phyloP scores from a whole-genome alignment of 345 rosid genomes.

The Murraya koenigii region DNA sequence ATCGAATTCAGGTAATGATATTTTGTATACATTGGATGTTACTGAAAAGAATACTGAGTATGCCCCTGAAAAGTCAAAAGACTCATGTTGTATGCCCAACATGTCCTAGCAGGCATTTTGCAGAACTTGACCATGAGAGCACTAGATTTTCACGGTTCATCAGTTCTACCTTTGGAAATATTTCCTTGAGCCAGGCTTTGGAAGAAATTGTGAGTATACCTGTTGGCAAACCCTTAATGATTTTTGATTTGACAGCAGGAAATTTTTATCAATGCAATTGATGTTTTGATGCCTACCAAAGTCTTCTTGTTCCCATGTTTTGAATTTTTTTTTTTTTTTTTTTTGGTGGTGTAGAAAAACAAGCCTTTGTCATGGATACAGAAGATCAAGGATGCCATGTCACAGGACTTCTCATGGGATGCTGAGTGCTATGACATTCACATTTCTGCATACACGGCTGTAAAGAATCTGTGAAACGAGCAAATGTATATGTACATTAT shows the following conservation, averaged over 20 bases:
- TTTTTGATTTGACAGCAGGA: background rate
- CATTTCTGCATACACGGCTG: slow-evolving; percentile 53
- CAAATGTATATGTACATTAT: background rate
- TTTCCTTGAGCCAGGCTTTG: slow-evolving; percentile 54
- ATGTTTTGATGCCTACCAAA: background rate
- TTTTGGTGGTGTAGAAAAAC: slow-evolving; percentile 33
- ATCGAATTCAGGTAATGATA: slow-evolving; percentile 39
- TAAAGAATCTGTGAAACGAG: slow-evolving; percentile 40
- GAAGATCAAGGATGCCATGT: slow-evolving; percentile 53
- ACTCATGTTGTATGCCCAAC: background rate
- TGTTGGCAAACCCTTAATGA: background rate
- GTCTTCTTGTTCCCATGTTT: background rate
- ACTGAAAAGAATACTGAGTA: background rate
- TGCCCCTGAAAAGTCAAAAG: background rate
- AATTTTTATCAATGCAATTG: background rate
- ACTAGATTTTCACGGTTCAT: slow-evolving; percentile 37
- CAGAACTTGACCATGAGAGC: slow-evolving; percentile 33
- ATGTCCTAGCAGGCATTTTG: slow-evolving; percentile 26
- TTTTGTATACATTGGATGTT: slow-evolving; percentile 5
- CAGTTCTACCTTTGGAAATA: slow-evolving; percentile 42
- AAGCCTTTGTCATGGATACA: slow-evolving; percentile 44
- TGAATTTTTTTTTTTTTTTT: background rate
- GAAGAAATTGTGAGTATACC: slow-evolving; percentile 55
- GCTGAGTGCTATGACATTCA: slow-evolving; percentile 58
- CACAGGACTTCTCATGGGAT: slow-evolving; percentile 64